Evolutionary conservation across 1,284 basidiomycete genomes (phyloP), one percentile per base, ranked within the genome.

Genomic region (Puccinia sorghi): DNA sequence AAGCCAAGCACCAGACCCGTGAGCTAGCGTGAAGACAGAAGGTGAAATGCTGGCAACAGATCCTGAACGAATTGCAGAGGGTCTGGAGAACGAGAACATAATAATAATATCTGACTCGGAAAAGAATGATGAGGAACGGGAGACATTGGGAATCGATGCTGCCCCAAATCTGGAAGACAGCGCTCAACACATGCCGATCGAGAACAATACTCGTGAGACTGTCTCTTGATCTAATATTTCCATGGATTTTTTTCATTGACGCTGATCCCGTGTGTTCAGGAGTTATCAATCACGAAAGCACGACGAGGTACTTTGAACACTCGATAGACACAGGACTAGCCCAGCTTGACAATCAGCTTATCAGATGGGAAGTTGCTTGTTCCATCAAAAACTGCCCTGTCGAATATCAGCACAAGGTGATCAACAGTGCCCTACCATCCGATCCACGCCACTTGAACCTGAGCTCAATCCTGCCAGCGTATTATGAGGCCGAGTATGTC

Each of bases 321-420:
- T 15, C n/a, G 3, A n/a, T 63, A 6, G 72, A 74, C 20, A 22
- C 6, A 22, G 25, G 25, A 25, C 32, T 74, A 32, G n/a, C 72
- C 20, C n/a, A 64, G 59, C 72, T 74, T 22, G 43, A 61, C 17
- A 74, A 74, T 32, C 46, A 41, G 6, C 41, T 74, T 25, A 54
- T 74, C 37, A 74, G 25, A n/a, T 74, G 72, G 72, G 72, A 74
- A 46, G 72, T 74, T 2, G 72, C 57, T 0, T 43, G 72, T 52
- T 74, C 27, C 3, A 64, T 74, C 20, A 13, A 37, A n/a, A 11
- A 3, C 32, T 74, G 25, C 57, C 22, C 56, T 3, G 1, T 5
- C 5, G 59, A 74, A 64, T 8, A 64, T 17, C 56, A 74, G 32
- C 59, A 37, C 25, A 74, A 74, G 32, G 41, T 48, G 3, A 17